Evolutionary conservation across 495 filamentous ascomycete species (phyloP).

Genomic region (Penicillium diatomitis): DNA sequence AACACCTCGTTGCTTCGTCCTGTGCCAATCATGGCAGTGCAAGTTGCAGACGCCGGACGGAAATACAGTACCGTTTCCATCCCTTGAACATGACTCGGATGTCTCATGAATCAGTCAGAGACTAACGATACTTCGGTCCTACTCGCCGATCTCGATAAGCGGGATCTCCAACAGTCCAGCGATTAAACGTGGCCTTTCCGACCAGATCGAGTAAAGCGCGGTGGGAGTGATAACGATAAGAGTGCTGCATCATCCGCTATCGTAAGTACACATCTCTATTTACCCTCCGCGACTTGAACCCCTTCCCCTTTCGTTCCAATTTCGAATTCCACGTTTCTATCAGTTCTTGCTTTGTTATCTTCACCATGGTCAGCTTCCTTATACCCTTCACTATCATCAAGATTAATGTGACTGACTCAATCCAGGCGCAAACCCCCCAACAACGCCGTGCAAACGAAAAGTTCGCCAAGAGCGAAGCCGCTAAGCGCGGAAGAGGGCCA

Average conservation of each 20-base stretch:
- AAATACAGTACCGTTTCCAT: no score
- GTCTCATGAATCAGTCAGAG: no score
- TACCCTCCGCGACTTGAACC: background rate
- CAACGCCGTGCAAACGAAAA: constrained; percentile 83
- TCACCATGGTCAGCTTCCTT: background rate
- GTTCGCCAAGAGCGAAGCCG: constrained; percentile 69
- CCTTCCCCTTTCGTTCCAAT: background rate
- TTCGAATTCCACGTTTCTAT: no score
- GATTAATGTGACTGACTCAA: background rate
- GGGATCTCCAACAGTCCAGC: no score
- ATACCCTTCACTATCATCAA: background rate
- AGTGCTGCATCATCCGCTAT: background rate
- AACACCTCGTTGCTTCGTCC: no score
- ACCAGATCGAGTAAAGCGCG: background rate
- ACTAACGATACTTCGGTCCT: no score
- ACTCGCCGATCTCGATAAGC: no score
- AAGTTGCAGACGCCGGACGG: no score
- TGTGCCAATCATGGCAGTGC: no score
- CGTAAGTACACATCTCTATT: background rate
- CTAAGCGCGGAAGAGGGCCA: constrained; percentile 75
- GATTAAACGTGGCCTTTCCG: background rate
- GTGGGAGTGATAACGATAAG: background rate
- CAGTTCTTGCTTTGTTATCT: background rate
- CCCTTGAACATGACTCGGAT: no score
- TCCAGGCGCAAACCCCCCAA: constrained; percentile 85